phyloP scores from a whole-genome alignment of 352 stramenopile genomes.

The Elongisporangium anandrum region DNA sequence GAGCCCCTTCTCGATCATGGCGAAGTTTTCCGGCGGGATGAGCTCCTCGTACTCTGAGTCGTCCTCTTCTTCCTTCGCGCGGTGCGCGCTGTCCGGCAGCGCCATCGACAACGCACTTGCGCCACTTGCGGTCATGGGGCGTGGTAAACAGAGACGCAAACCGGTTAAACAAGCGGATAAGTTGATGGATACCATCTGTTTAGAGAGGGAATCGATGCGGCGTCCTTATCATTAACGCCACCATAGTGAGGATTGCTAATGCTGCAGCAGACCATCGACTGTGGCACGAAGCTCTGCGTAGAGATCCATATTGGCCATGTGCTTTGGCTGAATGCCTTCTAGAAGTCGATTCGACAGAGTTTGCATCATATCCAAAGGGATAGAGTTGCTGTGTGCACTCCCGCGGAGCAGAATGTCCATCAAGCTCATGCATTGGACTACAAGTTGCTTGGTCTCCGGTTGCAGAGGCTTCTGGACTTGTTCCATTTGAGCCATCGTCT shows the following conservation, averaged over 20 bases:
- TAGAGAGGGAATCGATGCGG: background rate
- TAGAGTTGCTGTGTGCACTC: conserved; percentile 15
- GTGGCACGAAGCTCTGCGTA: conserved; percentile 45
- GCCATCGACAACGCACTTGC: background rate
- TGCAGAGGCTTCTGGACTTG: conserved; percentile 11
- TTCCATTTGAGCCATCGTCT: conserved; percentile 11
- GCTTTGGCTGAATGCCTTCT: conserved; percentile 43
- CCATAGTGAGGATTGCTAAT: background rate
- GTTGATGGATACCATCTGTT: background rate
- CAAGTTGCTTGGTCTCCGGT: conserved; percentile 41
- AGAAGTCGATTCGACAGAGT: conserved; percentile 63
- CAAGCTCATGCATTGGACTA: conserved; percentile 50
- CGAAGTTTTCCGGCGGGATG: conserved; percentile 86
- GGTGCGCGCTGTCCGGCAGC: background rate
- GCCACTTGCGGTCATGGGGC: background rate
- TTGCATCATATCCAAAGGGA: conserved; percentile 46
- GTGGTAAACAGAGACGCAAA: background rate
- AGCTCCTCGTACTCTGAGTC: conserved; percentile 78
- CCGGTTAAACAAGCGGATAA: background rate
- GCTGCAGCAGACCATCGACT: conserved; percentile 5
- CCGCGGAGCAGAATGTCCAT: conserved; percentile 42
- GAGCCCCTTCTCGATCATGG: conserved; percentile 83
- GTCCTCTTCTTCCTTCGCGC: conserved; percentile 48
- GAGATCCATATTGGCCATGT: conserved; percentile 61
- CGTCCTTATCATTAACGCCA: background rate